Base-by-base conservation (phyloP, 192 early-diverging fungal species). In the Thamnidium elegans region DNA sequence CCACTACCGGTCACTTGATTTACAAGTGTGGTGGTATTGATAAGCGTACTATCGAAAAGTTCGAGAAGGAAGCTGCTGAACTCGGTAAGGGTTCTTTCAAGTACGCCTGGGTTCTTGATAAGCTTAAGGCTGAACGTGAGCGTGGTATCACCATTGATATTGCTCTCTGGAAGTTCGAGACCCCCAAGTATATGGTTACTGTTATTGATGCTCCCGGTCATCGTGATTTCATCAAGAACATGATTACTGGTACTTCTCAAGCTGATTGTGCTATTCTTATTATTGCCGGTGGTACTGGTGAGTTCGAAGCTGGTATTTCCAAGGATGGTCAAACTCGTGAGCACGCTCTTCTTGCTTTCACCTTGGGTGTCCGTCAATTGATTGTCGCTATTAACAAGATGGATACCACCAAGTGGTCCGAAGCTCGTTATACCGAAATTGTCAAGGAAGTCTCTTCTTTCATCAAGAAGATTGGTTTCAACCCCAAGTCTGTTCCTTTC, bases 141-240 rank as follows among this genome's bases (percentile, higher is more conserved):
- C 94, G 96, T 90, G 96, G 96, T 93, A 94, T 99, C 78, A 99
- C 96, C 84, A 98, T 98, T 71, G 96, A 95, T 76, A 95, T 94
- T 78, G 93, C 96, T 80, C 86, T 94, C 68, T 93, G 92, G 93
- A 94, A 96, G 86, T 90, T 93, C 84, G 93, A 94, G 81, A 97
- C 96, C 63, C 88, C 91, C 81, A 93, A 95, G 86, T 95, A 45
- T 45, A 52, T 45, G 34, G 92, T 94, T 76, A 98, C 94, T 85
- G 90, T 98, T 84, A 96, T 98, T 79, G 94, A 98, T 81, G 94
- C 96, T 79, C 96, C 96, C 52, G 96, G 96, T 56, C 96, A 98
- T 88, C 89, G 96, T 81, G 96, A 98, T 87, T 98, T 98, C 90
- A 96, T 98, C 87, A 96, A 96, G 86, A 98, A 98, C 92, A 97